Evolutionary conservation across 1,284 basidiomycete genomes (phyloP).

Genomic region (Hypsizygus ulmarius): DNA sequence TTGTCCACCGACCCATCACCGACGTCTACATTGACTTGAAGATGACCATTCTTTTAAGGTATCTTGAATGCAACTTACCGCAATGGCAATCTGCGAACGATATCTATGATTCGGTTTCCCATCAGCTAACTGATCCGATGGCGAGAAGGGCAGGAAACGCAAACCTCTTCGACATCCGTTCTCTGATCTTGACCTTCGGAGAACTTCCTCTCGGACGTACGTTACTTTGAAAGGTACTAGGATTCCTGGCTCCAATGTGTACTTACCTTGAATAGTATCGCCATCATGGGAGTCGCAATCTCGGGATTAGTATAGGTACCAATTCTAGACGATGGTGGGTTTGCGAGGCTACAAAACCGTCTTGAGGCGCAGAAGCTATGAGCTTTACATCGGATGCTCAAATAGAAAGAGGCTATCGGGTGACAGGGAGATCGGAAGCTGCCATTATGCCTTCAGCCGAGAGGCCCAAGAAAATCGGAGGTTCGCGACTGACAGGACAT

Average conservation of each 20-base stretch:
- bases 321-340: too few species aligned
- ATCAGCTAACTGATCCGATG: not conserved
- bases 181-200: constrained; percentile 22
- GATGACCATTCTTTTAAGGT: too few species aligned
- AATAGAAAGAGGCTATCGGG: not conserved
- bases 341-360: too few species aligned
- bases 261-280: constrained; percentile 34
- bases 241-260: constrained; percentile 28
- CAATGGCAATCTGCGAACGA: constrained; percentile 45
- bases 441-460: too few species aligned
- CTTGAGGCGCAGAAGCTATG: too few species aligned
- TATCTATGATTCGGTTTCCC: constrained; percentile 21
- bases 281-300: constrained; percentile 34
- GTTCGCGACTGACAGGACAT: too few species aligned
- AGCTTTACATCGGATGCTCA: constrained; percentile 37
- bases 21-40: too few species aligned
- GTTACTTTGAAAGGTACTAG: too few species aligned
- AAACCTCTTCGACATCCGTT: constrained; percentile 51
- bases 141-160: constrained; percentile 17
- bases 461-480: too few species aligned
- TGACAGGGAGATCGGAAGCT: too few species aligned
- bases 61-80: constrained; percentile 23
- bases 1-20: constrained; percentile 42
- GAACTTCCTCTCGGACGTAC: constrained; percentile 25
- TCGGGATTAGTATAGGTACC: constrained; percentile 50